Conservation (phyloP, 1,139 yeast species). For the Saccharomyces hybrid region DNA sequence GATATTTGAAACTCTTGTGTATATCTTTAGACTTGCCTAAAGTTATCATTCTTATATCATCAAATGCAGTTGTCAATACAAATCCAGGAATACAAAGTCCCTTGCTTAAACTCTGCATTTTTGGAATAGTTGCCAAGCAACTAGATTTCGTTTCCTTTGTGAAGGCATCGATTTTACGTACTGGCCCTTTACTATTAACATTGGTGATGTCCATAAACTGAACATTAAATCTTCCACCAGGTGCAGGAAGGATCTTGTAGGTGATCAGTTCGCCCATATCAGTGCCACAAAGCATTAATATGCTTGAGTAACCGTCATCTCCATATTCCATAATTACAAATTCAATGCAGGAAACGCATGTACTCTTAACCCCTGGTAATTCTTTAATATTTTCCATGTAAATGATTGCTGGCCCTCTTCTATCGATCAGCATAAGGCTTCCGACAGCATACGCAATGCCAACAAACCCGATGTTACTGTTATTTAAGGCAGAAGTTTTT, state of each 20-base stretch:
- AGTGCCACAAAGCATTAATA: slow-evolving; percentile 72
- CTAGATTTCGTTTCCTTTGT: slow-evolving; percentile 53
- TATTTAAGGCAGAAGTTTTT: slow-evolving; percentile 50
- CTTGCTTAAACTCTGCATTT: slow-evolving; percentile 52
- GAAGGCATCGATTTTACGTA: slow-evolving; percentile 52
- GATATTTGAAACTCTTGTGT: slow-evolving; percentile 43
- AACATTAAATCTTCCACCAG: slow-evolving; percentile 61
- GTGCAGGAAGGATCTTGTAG: slow-evolving; percentile 61
- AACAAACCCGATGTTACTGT: slow-evolving; percentile 77
- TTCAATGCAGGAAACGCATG: slow-evolving; percentile 53
- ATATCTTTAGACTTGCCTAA: slow-evolving; percentile 55
- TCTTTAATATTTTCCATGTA: slow-evolving; percentile 40
- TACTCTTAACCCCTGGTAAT: slow-evolving; percentile 21
- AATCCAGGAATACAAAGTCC: slow-evolving; percentile 61
- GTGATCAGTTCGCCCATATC: slow-evolving; percentile 64
- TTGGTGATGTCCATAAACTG: slow-evolving; percentile 46
- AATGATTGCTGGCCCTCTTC: slow-evolving; percentile 79
- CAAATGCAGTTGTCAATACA: slow-evolving; percentile 48
- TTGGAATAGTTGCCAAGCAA: slow-evolving; percentile 55
- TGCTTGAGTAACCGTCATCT: slow-evolving; percentile 62
- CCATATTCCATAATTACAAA: slow-evolving; percentile 62
- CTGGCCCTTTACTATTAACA: slow-evolving; percentile 41
- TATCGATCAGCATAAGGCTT: slow-evolving; percentile 63
- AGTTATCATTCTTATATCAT: slow-evolving; percentile 58
- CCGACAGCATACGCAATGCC: slow-evolving; percentile 79